phyloP scores from a whole-genome alignment of 305 asterid genomes.

The Fraxinus ornus region DNA sequence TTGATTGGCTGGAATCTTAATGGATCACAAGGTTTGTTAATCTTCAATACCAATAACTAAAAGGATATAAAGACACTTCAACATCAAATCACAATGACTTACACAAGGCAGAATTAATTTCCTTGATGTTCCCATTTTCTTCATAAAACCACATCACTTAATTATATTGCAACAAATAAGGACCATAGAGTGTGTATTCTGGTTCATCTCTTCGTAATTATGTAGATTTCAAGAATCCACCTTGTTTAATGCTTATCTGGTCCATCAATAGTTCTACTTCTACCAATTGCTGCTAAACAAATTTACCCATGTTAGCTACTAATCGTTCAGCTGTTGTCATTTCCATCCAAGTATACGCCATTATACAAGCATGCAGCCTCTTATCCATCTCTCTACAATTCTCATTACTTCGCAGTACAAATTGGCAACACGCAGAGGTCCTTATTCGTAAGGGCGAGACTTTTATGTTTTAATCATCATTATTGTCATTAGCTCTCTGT shows the following conservation, averaged over 20 bases:
- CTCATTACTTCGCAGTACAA: not conserved
- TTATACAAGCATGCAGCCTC: not conserved
- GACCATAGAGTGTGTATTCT: not conserved
- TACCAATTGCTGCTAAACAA: not conserved
- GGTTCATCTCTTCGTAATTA: not conserved
- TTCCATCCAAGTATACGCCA: not conserved
- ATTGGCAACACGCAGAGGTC: not conserved
- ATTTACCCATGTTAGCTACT: not conserved
- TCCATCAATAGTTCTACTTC: not conserved
- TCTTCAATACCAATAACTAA: not conserved
- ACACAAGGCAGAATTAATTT: not conserved
- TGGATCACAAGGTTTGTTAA: not conserved
- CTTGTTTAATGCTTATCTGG: not conserved
- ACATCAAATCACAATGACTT: not conserved
- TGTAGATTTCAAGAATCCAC: not conserved
- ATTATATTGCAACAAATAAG: not conserved
- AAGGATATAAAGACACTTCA: not conserved
- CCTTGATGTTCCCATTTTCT: not conserved
- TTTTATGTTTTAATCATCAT: not conserved
- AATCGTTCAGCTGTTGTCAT: not conserved
- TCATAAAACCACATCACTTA: not conserved
- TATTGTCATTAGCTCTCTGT: not conserved
- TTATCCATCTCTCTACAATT: not conserved
- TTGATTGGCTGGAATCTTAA: not conserved
- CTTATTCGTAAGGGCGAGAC: not conserved